Evolutionary conservation across 257 asterid genomes (phyloP).

Genomic region (Plectranthus barbatus): DNA sequence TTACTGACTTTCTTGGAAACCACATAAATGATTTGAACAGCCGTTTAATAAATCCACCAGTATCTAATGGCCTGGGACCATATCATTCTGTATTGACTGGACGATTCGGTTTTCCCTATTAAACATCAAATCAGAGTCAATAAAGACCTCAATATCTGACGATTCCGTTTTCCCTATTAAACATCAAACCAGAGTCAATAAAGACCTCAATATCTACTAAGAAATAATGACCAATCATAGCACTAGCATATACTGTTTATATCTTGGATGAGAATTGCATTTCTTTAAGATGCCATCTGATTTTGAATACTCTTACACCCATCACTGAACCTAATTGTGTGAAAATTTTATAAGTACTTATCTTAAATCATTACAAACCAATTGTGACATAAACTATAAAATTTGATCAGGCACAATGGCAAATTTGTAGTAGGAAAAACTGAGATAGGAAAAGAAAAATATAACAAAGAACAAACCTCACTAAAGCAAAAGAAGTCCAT

Average conservation of each 20-base stretch:
- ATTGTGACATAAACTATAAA: background rate
- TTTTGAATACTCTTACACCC: background rate
- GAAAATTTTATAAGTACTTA: background rate
- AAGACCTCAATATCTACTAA: background rate
- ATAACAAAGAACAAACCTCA: constrained; percentile 55
- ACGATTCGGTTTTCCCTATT: background rate
- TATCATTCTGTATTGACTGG: background rate
- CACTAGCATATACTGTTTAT: background rate
- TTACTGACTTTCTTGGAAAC: background rate
- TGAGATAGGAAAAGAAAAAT: background rate
- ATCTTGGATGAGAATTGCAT: background rate
- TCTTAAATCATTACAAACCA: background rate
- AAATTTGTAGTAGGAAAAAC: background rate
- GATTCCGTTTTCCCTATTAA: background rate
- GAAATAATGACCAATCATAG: background rate
- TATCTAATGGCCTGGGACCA: background rate
- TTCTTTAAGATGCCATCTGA: background rate
- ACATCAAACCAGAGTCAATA: background rate
- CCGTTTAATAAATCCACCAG: background rate
- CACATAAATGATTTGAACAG: background rate
- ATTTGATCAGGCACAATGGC: background rate
- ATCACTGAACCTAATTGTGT: background rate
- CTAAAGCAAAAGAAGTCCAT: constrained; percentile 99
- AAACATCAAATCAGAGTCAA: background rate
- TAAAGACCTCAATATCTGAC: background rate